Percentiles rank a stretch among this genome's conserved stretches.
phyloP scores from a whole-genome alignment of 1,284 basidiomycete species.

The Microbotryum intermedium region DNA sequence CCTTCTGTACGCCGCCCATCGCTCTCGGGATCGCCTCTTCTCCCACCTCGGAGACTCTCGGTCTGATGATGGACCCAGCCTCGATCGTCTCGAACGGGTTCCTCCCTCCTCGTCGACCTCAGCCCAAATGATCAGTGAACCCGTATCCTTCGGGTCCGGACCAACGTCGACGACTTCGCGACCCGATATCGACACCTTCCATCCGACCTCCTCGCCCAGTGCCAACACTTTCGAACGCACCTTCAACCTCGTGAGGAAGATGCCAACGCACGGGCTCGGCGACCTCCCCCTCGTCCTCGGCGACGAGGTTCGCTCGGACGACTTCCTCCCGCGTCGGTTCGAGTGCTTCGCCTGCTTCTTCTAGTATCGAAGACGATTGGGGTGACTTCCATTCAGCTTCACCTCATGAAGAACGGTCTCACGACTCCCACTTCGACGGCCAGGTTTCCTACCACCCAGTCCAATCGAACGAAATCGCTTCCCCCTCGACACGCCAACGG shows the following conservation, averaged over 20 bases:
- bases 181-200: constrained; percentile 16
- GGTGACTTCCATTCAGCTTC: constrained; percentile 11
- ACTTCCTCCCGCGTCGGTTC: not conserved
- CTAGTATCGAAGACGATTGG: not conserved
- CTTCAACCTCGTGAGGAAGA: not conserved
- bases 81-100: not conserved
- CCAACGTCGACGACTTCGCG: constrained; percentile 1
- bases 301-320: not conserved
- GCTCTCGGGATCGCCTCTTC: constrained; percentile 3
- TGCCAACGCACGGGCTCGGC: not conserved
- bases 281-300: not conserved
- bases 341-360: too few species aligned
- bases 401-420: not conserved
- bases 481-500: not conserved
- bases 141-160: not conserved
- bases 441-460: constrained; percentile 1
- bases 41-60: constrained; percentile 22
- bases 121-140: too few species aligned
- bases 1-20: not conserved
- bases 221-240: not conserved
- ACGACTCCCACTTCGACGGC: not conserved
- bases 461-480: not conserved
- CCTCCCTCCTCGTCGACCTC: not conserved
- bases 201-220: not conserved
- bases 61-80: constrained; percentile 13